Percentiles rank a stretch among this genome's conserved stretches.
Conservation (phyloP, 306 rosid species). For the Acacia confusa region DNA sequence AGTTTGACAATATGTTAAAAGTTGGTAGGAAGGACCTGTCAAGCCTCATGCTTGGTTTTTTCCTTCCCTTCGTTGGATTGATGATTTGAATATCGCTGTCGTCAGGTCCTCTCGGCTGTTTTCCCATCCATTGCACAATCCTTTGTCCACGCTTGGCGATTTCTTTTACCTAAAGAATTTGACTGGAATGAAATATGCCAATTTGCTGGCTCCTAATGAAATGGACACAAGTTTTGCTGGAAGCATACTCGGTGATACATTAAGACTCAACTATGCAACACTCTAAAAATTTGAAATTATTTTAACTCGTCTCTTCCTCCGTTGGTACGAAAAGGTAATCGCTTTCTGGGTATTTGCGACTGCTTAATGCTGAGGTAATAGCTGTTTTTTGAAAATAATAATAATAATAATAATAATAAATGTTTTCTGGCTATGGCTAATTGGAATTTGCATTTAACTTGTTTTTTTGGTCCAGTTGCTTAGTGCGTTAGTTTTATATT, state of each 20-base stretch:
- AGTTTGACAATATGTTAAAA: neutral
- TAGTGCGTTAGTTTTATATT: too few species aligned
- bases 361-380: neutral
- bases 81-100: neutral
- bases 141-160: neutral
- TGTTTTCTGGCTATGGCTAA: neutral
- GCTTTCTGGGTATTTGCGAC: neutral
- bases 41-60: neutral
- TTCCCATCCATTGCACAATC: neutral
- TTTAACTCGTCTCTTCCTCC: neutral
- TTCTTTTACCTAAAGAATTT: neutral
- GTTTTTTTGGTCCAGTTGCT: neutral
- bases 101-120: neutral
- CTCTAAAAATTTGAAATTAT: too few species aligned
- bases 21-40: slow-evolving; percentile 15
- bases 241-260: neutral
- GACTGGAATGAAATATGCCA: neutral
- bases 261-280: neutral
- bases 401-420: too few species aligned
- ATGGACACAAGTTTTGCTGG: neutral
- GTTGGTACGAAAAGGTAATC: neutral
- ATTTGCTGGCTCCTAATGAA: neutral
- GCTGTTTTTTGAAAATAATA: too few species aligned
- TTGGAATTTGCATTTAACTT: too few species aligned
- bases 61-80: neutral